Evolutionary conservation across 495 filamentous ascomycete species (phyloP), one percentile per base, ranked within the genome.

Genomic region (Letharia columbiana): DNA sequence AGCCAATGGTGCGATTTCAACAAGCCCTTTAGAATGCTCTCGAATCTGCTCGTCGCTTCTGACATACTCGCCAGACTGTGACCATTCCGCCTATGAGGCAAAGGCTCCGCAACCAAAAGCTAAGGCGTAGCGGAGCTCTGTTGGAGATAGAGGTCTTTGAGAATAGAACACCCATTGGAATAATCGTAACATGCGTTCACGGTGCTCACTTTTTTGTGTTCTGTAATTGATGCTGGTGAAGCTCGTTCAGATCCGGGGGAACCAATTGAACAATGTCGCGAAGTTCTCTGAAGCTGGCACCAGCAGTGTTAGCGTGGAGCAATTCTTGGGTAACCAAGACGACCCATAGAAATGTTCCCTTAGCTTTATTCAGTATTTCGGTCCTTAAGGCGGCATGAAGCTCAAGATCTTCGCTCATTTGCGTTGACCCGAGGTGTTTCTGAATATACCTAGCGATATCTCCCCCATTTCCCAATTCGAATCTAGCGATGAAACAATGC

Each of bases 1-100:
- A 2, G 45, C 20, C 45, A n/a, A 28, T 8, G 3, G 12, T 0
- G 75, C 75, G 4, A 71, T 71, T 60, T 82, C 77, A 1, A 75
- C 78, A 28, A 81, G 76, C 20, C 79, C 78, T 67, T 80, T 81
- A 0, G 78, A 81, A 10, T 62, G 75, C 60, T 70, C 71, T 2
- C 77, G 65, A 12, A 81, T 72, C 7, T 61, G 49, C 28, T 70
- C 41, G 63, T n/a, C 28, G 9, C 61, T 67, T 20, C 33, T 7
- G 40, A 66, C 37, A 9, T 63, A 60, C 31, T 65, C 33, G 54
- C 11, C 42, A 33, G 45, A 23, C 40, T 52, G 31, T 23, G 31
- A 7, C 63, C 45, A 81, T 63, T 41, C 69, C 70, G 23, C 44
- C 13, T 44, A 31, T 33, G 60, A 61, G n/a, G 41, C 18, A 33